phyloP scores from a whole-genome alignment of 164 flowering plant genomes.

The Vitis rupestris region DNA sequence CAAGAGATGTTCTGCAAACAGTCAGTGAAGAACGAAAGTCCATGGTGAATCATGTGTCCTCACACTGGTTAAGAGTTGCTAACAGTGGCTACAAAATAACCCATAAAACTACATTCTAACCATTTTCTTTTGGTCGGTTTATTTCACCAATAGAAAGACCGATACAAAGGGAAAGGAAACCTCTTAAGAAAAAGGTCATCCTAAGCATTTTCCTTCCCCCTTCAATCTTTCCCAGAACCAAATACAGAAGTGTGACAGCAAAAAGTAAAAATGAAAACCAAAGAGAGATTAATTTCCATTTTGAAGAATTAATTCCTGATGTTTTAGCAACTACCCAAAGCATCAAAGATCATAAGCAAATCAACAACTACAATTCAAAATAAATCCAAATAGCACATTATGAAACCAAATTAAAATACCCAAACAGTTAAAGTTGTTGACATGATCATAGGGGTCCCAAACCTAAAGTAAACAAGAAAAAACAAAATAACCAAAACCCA shows the following conservation, averaged over 20 bases:
- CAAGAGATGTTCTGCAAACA: constrained; percentile 20
- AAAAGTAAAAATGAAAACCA: too few relatives aligned
- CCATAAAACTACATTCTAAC: not conserved
- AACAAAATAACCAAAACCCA: not conserved
- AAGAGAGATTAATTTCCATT: too few relatives aligned
- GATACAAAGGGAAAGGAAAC: too few relatives aligned
- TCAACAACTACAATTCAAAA: too few relatives aligned
- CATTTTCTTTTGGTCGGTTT: not conserved
- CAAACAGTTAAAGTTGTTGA: not conserved
- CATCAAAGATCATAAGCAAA: not conserved
- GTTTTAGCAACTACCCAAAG: too few relatives aligned
- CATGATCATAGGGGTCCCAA: not conserved
- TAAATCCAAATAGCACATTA: too few relatives aligned
- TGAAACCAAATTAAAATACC: not conserved
- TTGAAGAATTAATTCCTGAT: too few relatives aligned
- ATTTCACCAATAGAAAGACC: too few relatives aligned
- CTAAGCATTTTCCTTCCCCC: too few relatives aligned
- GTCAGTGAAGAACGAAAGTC: constrained; percentile 17
- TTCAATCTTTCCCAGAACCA: too few relatives aligned
- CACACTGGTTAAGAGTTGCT: not conserved
- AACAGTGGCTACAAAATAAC: not conserved
- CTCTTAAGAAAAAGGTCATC: too few relatives aligned
- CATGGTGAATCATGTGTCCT: constrained; percentile 1
- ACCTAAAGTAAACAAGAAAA: not conserved
- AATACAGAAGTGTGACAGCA: too few relatives aligned